Base-by-base conservation (phyloP, 2,329 filamentous ascomycete species). In the Aspergillus sojae region DNA sequence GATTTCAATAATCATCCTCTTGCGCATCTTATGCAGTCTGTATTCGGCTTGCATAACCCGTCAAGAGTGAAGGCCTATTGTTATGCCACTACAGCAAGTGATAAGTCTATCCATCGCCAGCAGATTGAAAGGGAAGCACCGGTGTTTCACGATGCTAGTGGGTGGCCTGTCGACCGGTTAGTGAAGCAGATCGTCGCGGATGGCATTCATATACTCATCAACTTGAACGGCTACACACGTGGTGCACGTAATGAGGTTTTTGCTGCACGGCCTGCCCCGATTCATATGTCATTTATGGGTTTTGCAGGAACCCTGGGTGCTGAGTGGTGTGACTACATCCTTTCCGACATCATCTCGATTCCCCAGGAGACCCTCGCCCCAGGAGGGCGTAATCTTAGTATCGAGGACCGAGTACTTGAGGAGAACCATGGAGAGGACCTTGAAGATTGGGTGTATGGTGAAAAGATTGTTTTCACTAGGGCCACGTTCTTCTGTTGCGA, bases 221-320 rank as follows among this genome's bases (percentile, higher is more conserved):
- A 99, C 68, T 84, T 99, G n/a, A 99, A 99, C 72, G 95, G 95
- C 12, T 99, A 99, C 77, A 99, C 95, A 0, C 87, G 95, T 60
- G 95, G 95, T 34, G 95, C 95, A n/a, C 88, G 94, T 28, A 99
- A 99, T 71, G 95, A 99, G 75, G 90, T 99, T 4, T 99, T 99
- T 76, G 95, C 95, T 26, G 95, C 95, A 26, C 88, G 96, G 30
- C 93, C 95, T 19, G 93, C 94, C 2, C 95, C 95, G 0, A 93
- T 99, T 50, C 95, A 99, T 69, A 99, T 99, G 95, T 97, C 95
- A 0, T 99, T 99, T 73, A 99, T 99, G 95, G 95, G 95, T 0
- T 99, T 99, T 75, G 95, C 95, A 0, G 95, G 95, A 11, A 97
- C 94, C 0, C 82, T 99, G 1, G 95, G 95, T 6, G 95, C 95